Percentiles rank a stretch among this genome's conserved stretches.
phyloP scores from a whole-genome alignment of 225 moss, liverwort and hornwort genomes.

The Marchantia paleacea region DNA sequence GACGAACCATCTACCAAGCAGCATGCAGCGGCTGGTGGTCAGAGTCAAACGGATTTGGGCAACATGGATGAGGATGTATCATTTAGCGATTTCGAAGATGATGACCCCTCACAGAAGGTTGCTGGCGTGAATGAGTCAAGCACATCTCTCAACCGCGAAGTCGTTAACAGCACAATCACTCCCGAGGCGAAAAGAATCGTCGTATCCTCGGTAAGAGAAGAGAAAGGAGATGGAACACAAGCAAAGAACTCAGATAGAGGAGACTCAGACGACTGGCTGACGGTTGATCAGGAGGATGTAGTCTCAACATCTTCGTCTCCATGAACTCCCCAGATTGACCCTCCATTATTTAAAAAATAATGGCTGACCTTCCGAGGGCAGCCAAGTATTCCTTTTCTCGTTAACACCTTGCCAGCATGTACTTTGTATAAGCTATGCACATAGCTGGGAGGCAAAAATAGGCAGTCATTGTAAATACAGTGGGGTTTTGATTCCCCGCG shows the following conservation, averaged over 20 bases:
- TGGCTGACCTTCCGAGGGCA: slow-evolving; percentile 2
- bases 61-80: slow-evolving; percentile 82
- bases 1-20: slow-evolving; percentile 31
- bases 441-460: slow-evolving; percentile 19
- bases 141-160: slow-evolving; percentile 14
- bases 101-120: slow-evolving; percentile 35
- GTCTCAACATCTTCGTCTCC: slow-evolving; percentile 70
- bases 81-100: slow-evolving; percentile 96
- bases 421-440: slow-evolving; percentile 21
- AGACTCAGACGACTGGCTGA: slow-evolving; percentile 78
- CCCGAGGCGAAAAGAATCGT: neutral
- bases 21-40: neutral
- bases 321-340: slow-evolving; percentile 11
- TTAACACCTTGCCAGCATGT: slow-evolving; percentile 20
- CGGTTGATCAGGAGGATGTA: slow-evolving; percentile 80
- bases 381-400: slow-evolving; percentile 2
- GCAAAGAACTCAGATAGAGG: slow-evolving; percentile 61
- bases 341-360: slow-evolving; percentile 14
- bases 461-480: slow-evolving; percentile 33
- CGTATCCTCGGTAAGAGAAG: slow-evolving; percentile 34
- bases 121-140: slow-evolving; percentile 31
- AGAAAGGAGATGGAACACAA: slow-evolving; percentile 32
- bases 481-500: slow-evolving; percentile 27
- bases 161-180: slow-evolving; percentile 1
- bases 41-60: slow-evolving; percentile 21